Conservation (phyloP, 129 eudicot species). For the Flaveria brownii region DNA sequence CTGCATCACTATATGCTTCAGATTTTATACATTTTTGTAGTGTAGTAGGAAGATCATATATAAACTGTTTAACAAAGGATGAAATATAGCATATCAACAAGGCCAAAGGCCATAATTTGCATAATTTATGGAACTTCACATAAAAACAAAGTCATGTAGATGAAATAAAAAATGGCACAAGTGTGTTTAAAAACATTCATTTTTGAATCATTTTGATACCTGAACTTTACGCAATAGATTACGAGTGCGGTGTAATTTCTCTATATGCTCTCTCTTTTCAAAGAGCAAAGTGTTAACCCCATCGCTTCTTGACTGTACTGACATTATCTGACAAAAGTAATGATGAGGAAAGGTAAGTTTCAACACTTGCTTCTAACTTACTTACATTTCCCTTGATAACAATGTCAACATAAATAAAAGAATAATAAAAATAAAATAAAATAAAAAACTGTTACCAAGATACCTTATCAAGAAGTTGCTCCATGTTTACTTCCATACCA, state of each 20-base stretch:
- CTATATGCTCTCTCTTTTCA: constrained; percentile 91
- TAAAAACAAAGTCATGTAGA: constrained; percentile 14
- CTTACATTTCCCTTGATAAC: constrained; percentile 21
- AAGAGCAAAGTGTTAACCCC: constrained; percentile 94
- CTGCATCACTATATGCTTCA: constrained; percentile 97
- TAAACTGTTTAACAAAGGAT: constrained; percentile 73
- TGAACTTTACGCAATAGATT: constrained; percentile 93
- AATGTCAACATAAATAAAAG: constrained; percentile 19
- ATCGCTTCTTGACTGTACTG: constrained; percentile 97
- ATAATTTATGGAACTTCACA: constrained; percentile 22
- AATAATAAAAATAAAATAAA: background rate
- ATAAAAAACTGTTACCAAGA: constrained; percentile 7
- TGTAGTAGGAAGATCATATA: constrained; percentile 90
- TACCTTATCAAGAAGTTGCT: constrained; percentile 94
- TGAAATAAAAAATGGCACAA: constrained; percentile 14
- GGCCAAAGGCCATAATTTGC: constrained; percentile 34
- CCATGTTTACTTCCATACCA: constrained; percentile 98
- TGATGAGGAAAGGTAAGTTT: constrained; percentile 15
- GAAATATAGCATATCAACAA: constrained; percentile 44
- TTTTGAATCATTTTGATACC: constrained; percentile 47
- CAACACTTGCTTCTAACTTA: constrained; percentile 18
- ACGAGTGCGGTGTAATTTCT: constrained; percentile 90
- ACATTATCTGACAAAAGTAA: constrained; percentile 61
- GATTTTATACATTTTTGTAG: constrained; percentile 90
- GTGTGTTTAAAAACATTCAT: background rate